Evolutionary conservation across 495 filamentous ascomycete species (phyloP).

Genomic region (Penicillium lividum): DNA sequence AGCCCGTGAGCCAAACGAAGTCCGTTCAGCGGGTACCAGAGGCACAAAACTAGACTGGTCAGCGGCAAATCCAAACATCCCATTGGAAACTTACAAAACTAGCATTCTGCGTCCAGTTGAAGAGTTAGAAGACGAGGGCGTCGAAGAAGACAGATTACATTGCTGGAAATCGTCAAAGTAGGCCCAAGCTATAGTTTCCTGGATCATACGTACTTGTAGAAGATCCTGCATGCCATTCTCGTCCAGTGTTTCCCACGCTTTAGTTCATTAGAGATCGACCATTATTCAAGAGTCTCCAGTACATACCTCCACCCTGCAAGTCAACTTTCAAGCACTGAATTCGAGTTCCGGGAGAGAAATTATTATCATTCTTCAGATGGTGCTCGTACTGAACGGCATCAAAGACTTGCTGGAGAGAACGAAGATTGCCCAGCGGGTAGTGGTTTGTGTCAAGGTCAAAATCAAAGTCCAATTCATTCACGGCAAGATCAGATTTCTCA

Average conservation of each 20-base stretch:
- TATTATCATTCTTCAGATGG: conserved; percentile 8
- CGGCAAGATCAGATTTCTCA: conserved; percentile 4
- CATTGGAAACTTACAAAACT: conserved; percentile 8
- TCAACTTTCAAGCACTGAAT: conserved; percentile 11
- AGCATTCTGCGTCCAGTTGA: conserved; percentile 2
- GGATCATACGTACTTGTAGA: neutral
- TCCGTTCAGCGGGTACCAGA: conserved; percentile 10
- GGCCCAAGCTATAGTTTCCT: neutral
- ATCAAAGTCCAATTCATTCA: conserved; percentile 16
- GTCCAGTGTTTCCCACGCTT: conserved; percentile 7
- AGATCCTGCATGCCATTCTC: conserved; percentile 3
- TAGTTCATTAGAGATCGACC: neutral
- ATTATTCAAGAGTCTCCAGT: neutral
- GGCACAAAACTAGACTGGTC: conserved; percentile 10
- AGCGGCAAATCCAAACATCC: neutral
- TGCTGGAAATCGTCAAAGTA: neutral
- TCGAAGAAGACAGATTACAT: neutral
- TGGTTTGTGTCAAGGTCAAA: conserved; percentile 7
- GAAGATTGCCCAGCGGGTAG: conserved; percentile 13
- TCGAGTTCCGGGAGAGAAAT: conserved; percentile 10
- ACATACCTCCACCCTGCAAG: conserved; percentile 10
- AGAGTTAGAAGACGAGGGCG: neutral
- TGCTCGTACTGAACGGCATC: conserved; percentile 15
- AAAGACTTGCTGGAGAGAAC: conserved; percentile 18
- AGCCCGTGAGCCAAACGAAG: conserved; percentile 12